These are phyloP conservation scores for Pythium diclinum DNA, from an alignment of 352 stramenopile species.

Conservation along the genomic window DNA sequence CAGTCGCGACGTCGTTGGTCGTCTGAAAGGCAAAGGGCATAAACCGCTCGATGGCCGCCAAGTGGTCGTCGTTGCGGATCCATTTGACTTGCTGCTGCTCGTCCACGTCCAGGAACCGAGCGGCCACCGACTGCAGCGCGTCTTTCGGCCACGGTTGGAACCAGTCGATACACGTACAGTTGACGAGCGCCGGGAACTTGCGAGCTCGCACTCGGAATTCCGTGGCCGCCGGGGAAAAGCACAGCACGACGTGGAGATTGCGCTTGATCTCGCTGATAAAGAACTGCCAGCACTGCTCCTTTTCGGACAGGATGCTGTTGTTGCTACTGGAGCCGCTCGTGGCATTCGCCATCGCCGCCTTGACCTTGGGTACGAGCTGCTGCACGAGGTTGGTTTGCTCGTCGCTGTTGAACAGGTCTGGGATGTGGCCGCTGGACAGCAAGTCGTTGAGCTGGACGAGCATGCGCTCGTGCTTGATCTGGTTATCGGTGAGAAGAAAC, in stretches of 20 bases:
- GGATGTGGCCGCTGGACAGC: conserved; percentile 89
- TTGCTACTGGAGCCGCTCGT: conserved; percentile 16
- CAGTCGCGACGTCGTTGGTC: conserved; percentile 83
- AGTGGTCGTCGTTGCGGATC: conserved; percentile 41
- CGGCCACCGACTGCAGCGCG: conserved; percentile 88
- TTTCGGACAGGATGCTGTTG: conserved; percentile 75
- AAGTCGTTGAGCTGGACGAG: conserved; percentile 95
- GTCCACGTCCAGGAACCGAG: conserved; percentile 77
- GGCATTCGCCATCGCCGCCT: conserved; percentile 43
- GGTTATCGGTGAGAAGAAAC: conserved; percentile 91
- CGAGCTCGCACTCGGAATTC: conserved; percentile 86
- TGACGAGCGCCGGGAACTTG: conserved; percentile 94
- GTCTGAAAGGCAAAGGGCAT: conserved; percentile 92
- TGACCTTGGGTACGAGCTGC: conserved; percentile 82
- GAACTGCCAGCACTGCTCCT: conserved; percentile 90
- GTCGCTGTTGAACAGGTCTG: conserved; percentile 90
- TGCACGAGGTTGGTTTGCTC: conserved; percentile 91
- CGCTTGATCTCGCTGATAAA: conserved; percentile 89
- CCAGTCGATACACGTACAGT: conserved; percentile 93
- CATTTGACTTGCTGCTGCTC: conserved; percentile 23
- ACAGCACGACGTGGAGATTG: conserved; percentile 94
- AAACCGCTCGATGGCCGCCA: conserved; percentile 86
- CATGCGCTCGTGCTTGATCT: conserved; percentile 95
- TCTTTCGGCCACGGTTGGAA: conserved; percentile 92
- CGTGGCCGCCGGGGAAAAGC: conserved; percentile 91